phyloP scores from a whole-genome alignment of 2,329 filamentous ascomycete species.

The Delphinella strobiligena region DNA sequence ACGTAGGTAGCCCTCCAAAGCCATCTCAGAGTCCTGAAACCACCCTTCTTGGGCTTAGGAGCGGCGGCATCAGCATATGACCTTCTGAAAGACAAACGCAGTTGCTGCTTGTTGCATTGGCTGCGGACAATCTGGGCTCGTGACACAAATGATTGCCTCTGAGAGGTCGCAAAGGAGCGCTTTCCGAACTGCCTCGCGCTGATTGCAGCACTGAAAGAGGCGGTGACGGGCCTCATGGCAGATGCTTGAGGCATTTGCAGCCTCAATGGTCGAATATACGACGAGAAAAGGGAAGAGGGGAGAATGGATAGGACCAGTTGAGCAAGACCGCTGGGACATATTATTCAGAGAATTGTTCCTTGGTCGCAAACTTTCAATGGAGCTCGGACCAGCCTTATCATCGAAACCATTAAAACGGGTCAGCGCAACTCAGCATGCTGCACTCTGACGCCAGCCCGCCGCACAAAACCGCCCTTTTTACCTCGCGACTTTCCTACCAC shows the following conservation, averaged over 20 bases:
- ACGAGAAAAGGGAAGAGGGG: background rate
- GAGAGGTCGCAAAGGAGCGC: conserved; percentile 14
- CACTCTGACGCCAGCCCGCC: background rate
- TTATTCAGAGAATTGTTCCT: background rate
- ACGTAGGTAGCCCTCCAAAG: conserved; percentile 74
- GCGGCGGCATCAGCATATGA: conserved; percentile 19
- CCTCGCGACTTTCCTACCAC: too few species aligned
- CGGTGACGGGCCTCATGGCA: conserved; percentile 9
- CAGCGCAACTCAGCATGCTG: background rate
- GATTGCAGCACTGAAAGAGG: conserved; percentile 14
- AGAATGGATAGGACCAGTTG: background rate
- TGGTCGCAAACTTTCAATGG: background rate
- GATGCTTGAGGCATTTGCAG: conserved; percentile 7
- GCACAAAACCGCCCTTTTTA: background rate
- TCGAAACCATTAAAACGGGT: background rate
- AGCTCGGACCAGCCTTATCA: background rate
- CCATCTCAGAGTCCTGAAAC: conserved; percentile 62
- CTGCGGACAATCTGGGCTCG: conserved; percentile 5
- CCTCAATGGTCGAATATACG: background rate
- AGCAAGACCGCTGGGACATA: background rate
- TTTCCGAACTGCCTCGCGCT: conserved; percentile 12
- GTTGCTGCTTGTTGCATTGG: conserved; percentile 9
- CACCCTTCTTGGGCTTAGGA: conserved; percentile 35
- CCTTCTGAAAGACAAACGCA: conserved; percentile 17
- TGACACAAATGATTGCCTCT: conserved; percentile 12